Evolutionary conservation across 371 early-diverging fungal genomes (phyloP), one percentile per base, ranked within the genome.

Genomic region (Basidiobolus meristosporus): DNA sequence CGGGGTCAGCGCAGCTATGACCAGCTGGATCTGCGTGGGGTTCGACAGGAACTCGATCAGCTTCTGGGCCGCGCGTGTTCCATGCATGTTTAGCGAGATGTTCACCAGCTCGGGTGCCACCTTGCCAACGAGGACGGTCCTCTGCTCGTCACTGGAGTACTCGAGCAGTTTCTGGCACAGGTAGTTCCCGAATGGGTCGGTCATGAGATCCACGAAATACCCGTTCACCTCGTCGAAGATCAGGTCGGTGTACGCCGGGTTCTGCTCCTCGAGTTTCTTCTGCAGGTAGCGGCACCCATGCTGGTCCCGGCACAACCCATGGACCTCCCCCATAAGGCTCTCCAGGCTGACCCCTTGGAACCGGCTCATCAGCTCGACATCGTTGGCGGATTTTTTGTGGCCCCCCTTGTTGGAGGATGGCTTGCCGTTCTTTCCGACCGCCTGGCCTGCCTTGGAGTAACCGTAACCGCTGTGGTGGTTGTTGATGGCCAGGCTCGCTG

Each of bases 11-110:
- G 90, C 82, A 5, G 50, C 48, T 12, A 73, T 70, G 2, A 88
- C 65, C 3, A 74, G 56, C 7, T 70, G 60, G 40, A 83, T 82
- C 52, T 81, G 80, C 39, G 65, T 52, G 17, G 67, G 62, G 1
- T 59, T 67, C 9, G 72, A 65, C 11, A 87, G 46, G 44, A 62
- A 67, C 45, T 97, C 98, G 40, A 98, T 80, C 55, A 91, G 64
- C 58, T 87, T 90, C 53, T 98, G 96, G 31, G 88, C 77, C 5
- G 95, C 98, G 38, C 98, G 70, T 23, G 97, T 97, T 12, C 98
- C 98, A 54, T 97, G 96, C 75, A 90, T 84, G 57, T 92, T 92
- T 34, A 89, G 53, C 26, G 83, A 77, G 34, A 96, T 82, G 22
- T 54, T 63, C 23, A 80, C 67, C 21, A 97, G 49, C 11, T 82